These are phyloP conservation scores for Gardenia jasminoides DNA, from an alignment of 257 asterid genomes.

Conservation along the genomic window DNA sequence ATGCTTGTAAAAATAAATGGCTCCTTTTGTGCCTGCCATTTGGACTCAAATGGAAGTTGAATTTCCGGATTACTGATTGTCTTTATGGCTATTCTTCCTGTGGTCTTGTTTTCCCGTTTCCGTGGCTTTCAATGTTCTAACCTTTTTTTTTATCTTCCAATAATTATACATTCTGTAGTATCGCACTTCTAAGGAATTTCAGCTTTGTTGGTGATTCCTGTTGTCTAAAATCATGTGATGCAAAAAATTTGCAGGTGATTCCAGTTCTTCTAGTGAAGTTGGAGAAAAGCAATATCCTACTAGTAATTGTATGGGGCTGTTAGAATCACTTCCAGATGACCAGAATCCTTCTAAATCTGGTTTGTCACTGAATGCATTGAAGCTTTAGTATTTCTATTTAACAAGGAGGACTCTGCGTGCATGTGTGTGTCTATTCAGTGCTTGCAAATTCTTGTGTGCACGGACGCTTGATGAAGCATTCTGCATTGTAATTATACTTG, in stretches of 20 bases:
- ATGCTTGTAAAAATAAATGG: not conserved
- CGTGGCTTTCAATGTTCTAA: not conserved
- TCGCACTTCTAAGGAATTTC: not conserved
- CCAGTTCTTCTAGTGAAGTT: slow-evolving; percentile 41
- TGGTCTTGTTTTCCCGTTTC: not conserved
- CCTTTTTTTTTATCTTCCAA: not conserved
- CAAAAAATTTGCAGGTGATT: slow-evolving; percentile 47
- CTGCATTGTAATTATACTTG: not conserved
- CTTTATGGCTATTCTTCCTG: not conserved
- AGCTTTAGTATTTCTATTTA: not conserved
- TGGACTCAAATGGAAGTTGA: not conserved
- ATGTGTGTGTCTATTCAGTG: too few relatives aligned
- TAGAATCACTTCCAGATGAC: slow-evolving; percentile 25
- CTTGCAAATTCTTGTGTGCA: not conserved
- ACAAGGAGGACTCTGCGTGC: not conserved
- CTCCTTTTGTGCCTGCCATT: not conserved
- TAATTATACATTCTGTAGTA: not conserved
- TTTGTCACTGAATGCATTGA: slow-evolving; percentile 15
- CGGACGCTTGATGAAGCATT: not conserved
- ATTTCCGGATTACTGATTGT: not conserved
- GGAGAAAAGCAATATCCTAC: slow-evolving; percentile 36
- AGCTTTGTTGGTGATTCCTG: slow-evolving; percentile 6
- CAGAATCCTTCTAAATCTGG: slow-evolving; percentile 45
- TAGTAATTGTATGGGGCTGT: slow-evolving; percentile 12
- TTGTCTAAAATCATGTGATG: not conserved